phyloP scores from a whole-genome alignment of 192 early-diverging fungal species.

The Rhizophagus prolifer region DNA sequence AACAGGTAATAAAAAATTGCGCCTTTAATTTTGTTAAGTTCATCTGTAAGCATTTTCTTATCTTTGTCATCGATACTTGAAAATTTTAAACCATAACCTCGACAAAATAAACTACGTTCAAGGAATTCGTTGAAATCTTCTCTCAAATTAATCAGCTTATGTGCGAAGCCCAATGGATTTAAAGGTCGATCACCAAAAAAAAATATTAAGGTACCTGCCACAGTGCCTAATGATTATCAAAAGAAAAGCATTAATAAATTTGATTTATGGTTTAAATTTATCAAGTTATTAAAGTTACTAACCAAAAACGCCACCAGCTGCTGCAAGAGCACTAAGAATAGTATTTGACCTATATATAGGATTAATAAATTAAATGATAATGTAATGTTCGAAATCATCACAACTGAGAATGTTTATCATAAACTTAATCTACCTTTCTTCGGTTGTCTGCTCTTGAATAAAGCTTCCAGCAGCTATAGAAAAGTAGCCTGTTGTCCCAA shows the following conservation, averaged over 20 bases:
- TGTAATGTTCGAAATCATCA: background rate
- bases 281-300: background rate
- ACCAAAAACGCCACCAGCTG: background rate
- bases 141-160: background rate
- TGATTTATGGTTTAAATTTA: background rate
- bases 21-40: too few species aligned
- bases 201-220: too few species aligned
- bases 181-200: background rate
- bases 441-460: background rate
- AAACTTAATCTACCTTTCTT: background rate
- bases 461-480: slow-evolving; percentile 17
- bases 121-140: too few species aligned
- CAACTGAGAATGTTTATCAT: background rate
- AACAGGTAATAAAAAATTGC: too few species aligned
- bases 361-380: background rate
- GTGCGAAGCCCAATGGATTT: background rate
- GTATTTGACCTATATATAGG: background rate
- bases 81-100: too few species aligned
- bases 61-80: too few species aligned
- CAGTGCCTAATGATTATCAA: background rate
- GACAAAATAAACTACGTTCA: too few species aligned
- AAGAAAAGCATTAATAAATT: background rate
- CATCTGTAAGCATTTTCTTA: too few species aligned
- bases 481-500: slow-evolving; percentile 7
- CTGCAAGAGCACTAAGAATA: background rate